A percentile compares a stretch with the other conserved stretches of the same genome.
Conservation (phyloP, 768 basidiomycete genomes). For the Russula dissimulans region DNA sequence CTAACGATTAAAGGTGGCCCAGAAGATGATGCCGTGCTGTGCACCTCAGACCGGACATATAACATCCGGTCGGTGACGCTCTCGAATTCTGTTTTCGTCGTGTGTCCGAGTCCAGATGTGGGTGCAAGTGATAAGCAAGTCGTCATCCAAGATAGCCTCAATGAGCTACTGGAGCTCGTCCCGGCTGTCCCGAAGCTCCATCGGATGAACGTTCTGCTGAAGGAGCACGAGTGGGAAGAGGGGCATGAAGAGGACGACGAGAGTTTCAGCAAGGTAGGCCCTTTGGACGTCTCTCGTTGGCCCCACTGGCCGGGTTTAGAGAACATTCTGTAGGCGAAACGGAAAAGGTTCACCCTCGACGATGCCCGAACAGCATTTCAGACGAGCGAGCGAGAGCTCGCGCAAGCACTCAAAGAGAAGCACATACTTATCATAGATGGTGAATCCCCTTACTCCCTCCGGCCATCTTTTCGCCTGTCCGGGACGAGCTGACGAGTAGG, state of each 20-base stretch:
- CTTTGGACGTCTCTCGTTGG: neutral
- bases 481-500: neutral
- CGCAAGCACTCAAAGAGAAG: constrained; percentile 49
- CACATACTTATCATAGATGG: constrained; percentile 70
- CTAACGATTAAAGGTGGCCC: constrained; percentile 68
- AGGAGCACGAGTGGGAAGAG: constrained; percentile 65
- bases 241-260: constrained; percentile 41
- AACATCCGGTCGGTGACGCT: constrained; percentile 74
- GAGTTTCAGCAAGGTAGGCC: constrained; percentile 25
- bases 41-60: constrained; percentile 76
- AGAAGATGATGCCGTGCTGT: constrained; percentile 83
- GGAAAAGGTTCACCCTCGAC: constrained; percentile 42
- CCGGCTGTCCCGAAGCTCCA: constrained; percentile 72
- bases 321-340: constrained; percentile 25
- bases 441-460: constrained; percentile 22
- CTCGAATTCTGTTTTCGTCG: constrained; percentile 79
- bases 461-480: neutral
- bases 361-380: constrained; percentile 61
- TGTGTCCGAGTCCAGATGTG: constrained; percentile 37
- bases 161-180: constrained; percentile 75
- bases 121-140: constrained; percentile 35
- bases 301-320: neutral
- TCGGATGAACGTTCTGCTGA: constrained; percentile 50
- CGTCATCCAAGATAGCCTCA: constrained; percentile 70
- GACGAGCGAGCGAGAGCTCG: constrained; percentile 72